Base-by-base conservation (phyloP, 768 basidiomycete genomes). In the Russula emetica region DNA sequence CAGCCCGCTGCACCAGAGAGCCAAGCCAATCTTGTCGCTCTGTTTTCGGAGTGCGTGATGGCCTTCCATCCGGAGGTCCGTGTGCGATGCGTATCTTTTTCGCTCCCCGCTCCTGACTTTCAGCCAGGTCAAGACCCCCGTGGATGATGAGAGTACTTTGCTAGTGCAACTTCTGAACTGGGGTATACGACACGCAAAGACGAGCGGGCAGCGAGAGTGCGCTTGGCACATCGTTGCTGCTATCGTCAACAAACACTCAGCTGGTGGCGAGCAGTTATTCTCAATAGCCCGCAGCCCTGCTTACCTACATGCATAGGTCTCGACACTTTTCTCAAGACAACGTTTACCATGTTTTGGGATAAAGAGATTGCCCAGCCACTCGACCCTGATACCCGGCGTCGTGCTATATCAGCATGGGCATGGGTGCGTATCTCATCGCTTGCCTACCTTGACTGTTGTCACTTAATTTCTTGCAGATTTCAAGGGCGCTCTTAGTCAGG, bases 401-500 rank as follows among this genome's bases (percentile, higher is more conserved):
- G 75, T 50, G 83, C 84, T 1, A 79, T 93, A 42, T 72, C 72
- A 44, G 77, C 78, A 5, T 93, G 89, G 87, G 77, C 78, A 62
- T 90, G 86, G 87, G 92, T 92, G 66, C 65, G 80, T 53, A 22
- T 20, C 58, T 28, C 28, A 28, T 16, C 42, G 16, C 38, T 24
- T 32, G 32, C 32, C 32, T 63, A 59, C n/a, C 8, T 36, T 36
- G 28, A 9, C 50, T 50, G 7, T 24, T 5, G 20, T 49, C 47
- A 36, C 32, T 59, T 38, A 42, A 47, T 2, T 57, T 14, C 28
- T 32, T 34, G 5, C 67, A 97, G 96, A 79, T 92, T 16, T 80
- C 85, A 22, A 91, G 91, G 73, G 92, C 85, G 0, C 78, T 99
- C 28, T 76, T 94, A 2, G 83, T 94, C 1, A 83, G 87, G 14